A percentile compares a stretch with the other conserved stretches of the same genome.
Evolutionary conservation across 164 flowering plant species (phyloP).

Genomic region (Echeveria elegans): DNA sequence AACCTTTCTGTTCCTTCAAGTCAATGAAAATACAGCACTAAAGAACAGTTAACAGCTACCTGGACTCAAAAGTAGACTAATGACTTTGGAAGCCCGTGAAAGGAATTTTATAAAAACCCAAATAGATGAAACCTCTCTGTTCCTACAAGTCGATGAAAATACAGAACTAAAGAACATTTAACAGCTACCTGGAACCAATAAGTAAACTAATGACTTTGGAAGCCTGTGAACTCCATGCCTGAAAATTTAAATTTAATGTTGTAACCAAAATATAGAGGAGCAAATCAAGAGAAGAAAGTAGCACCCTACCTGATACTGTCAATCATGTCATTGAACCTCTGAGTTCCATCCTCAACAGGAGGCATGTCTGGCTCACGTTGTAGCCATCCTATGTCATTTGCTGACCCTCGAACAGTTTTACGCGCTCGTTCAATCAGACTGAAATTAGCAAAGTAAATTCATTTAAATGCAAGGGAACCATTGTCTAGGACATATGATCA

Average conservation of each 20-base stretch:
- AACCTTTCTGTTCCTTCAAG: neutral
- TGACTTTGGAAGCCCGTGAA: constrained; percentile 74
- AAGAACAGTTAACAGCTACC: constrained; percentile 31
- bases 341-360: constrained; percentile 83
- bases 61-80: constrained; percentile 86
- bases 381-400: constrained; percentile 95
- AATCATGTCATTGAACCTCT: constrained; percentile 62
- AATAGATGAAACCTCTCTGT: neutral
- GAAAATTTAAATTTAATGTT: constrained; percentile 15
- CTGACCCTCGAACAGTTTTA: constrained; percentile 89
- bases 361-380: constrained; percentile 63
- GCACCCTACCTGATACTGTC: constrained; percentile 51
- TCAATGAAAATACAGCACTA: neutral
- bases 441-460: constrained; percentile 38
- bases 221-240: constrained; percentile 89
- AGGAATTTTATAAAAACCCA: no score
- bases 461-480: neutral
- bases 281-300: constrained; percentile 8
- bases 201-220: constrained; percentile 75
- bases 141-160: neutral
- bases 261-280: neutral
- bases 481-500: neutral
- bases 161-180: neutral
- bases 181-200: constrained; percentile 82
- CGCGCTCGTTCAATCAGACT: constrained; percentile 69